Conservation (phyloP, 345 rosid genomes). For the Lepidium sativum region DNA sequence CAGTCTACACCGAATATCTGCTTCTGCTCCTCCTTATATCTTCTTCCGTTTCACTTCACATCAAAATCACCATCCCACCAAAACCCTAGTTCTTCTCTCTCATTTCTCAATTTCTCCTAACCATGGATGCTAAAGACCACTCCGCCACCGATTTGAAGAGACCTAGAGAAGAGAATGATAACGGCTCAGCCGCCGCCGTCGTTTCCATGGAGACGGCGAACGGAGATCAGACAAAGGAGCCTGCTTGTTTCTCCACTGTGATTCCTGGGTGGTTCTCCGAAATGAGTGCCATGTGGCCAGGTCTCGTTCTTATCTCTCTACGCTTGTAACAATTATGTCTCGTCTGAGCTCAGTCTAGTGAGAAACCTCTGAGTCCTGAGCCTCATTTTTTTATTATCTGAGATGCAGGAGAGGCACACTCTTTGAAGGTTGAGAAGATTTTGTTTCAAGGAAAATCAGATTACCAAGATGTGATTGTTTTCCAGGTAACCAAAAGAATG, state of each 20-base stretch:
- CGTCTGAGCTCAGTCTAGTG: no score
- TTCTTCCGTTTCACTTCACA: slow-evolving; percentile 20
- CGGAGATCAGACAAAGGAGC: slow-evolving; percentile 22
- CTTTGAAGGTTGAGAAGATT: slow-evolving; percentile 62
- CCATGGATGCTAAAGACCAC: slow-evolving; percentile 23
- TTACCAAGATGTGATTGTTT: slow-evolving; percentile 69
- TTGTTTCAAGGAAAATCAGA: slow-evolving; percentile 76
- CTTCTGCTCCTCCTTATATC: not conserved
- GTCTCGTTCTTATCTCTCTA: slow-evolving; percentile 16
- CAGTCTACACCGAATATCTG: not conserved
- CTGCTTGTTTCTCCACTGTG: slow-evolving; percentile 48
- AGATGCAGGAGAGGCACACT: slow-evolving; percentile 76
- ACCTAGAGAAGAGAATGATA: slow-evolving; percentile 47
- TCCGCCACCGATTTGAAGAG: slow-evolving; percentile 46
- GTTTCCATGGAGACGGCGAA: slow-evolving; percentile 32
- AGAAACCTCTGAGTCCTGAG: no score
- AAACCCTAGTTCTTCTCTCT: slow-evolving; percentile 22
- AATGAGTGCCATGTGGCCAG: slow-evolving; percentile 93
- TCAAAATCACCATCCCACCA: not conserved
- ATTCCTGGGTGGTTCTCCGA: slow-evolving; percentile 93
- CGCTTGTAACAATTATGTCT: not conserved
- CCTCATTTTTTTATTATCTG: not conserved
- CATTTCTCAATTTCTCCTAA: not conserved
- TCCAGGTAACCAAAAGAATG: slow-evolving; percentile 39
- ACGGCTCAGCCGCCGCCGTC: slow-evolving; percentile 29